phyloP scores from a whole-genome alignment of 2,329 filamentous ascomycete species.

The Penicillium capsulatum region DNA sequence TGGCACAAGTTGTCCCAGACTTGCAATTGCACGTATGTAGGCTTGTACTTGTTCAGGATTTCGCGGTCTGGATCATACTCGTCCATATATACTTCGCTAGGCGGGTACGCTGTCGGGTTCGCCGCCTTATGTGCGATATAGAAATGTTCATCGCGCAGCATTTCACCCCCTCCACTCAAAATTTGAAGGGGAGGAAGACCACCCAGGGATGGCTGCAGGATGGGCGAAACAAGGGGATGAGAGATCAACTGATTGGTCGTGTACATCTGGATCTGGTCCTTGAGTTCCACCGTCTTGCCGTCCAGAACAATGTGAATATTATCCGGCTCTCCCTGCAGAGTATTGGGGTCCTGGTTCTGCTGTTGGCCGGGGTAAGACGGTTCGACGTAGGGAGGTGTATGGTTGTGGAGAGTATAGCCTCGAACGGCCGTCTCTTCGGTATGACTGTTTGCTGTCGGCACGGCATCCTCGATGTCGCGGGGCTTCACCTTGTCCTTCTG shows the following conservation, averaged over 20 bases:
- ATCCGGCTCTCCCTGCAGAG: constrained; percentile 23
- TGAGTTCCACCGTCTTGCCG: constrained; percentile 66
- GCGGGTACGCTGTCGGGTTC: constrained; percentile 71
- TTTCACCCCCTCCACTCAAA: constrained; percentile 80
- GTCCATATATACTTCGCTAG: constrained; percentile 59
- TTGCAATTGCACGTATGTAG: constrained; percentile 89
- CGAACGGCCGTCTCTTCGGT: constrained; percentile 33
- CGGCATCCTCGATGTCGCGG: constrained; percentile 19
- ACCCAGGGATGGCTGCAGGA: constrained; percentile 81
- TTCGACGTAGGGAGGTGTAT: constrained; percentile 10
- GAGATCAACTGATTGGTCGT: constrained; percentile 78
- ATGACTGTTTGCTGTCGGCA: constrained; percentile 16
- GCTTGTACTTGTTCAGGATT: constrained; percentile 62
- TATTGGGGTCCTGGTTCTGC: constrained; percentile 13
- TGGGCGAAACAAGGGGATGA: constrained; percentile 85
- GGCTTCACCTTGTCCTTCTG: constrained; percentile 40
- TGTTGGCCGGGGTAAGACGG: constrained; percentile 24
- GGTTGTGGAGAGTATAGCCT: constrained; percentile 26
- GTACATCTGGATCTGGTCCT: constrained; percentile 88
- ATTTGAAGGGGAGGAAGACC: constrained; percentile 85
- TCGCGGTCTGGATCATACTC: constrained; percentile 55
- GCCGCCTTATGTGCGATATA: constrained; percentile 94
- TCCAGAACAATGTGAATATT: constrained; percentile 65
- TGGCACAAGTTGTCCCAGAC: constrained; percentile 96
- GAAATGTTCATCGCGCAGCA: constrained; percentile 89